These are phyloP conservation scores for Talaromyces stipitatus DNA, from an alignment of 495 filamentous ascomycete genomes.

Conservation along the genomic window DNA sequence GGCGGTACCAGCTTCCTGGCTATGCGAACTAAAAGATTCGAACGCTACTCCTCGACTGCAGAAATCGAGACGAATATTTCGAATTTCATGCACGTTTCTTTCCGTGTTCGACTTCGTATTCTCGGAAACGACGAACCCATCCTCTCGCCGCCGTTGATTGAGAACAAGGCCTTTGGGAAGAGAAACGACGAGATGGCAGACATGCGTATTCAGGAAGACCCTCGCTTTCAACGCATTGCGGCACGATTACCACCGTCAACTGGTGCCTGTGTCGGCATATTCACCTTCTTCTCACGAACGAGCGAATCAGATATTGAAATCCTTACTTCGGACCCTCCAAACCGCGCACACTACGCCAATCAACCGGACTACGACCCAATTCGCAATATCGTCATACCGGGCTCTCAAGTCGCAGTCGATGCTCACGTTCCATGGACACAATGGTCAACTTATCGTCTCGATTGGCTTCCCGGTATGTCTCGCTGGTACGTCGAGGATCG, in stretches of 20 bases:
- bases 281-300: slow-evolving; percentile 55
- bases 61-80: slow-evolving; percentile 53
- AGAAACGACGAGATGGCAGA: neutral
- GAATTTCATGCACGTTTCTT: slow-evolving; percentile 51
- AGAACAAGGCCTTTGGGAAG: neutral
- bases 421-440: slow-evolving; percentile 46
- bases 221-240: slow-evolving; percentile 17
- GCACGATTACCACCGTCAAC: slow-evolving; percentile 17
- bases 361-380: slow-evolving; percentile 51
- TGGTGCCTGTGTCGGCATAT: slow-evolving; percentile 63
- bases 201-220: neutral
- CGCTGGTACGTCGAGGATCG: slow-evolving; percentile 61
- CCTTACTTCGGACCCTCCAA: slow-evolving; percentile 48
- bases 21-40: slow-evolving; percentile 50
- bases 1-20: slow-evolving; percentile 47
- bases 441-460: slow-evolving; percentile 66
- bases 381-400: slow-evolving; percentile 25
- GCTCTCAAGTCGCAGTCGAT: slow-evolving; percentile 22
- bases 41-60: slow-evolving; percentile 50
- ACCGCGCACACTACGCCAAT: slow-evolving; percentile 63
- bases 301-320: slow-evolving; percentile 78
- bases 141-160: slow-evolving; percentile 5
- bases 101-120: slow-evolving; percentile 50
- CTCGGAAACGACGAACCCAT: slow-evolving; percentile 14
- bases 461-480: slow-evolving; percentile 57